Evolutionary conservation across 176 grass and related monocot genomes (phyloP).

Genomic region (Avena atlantica): DNA sequence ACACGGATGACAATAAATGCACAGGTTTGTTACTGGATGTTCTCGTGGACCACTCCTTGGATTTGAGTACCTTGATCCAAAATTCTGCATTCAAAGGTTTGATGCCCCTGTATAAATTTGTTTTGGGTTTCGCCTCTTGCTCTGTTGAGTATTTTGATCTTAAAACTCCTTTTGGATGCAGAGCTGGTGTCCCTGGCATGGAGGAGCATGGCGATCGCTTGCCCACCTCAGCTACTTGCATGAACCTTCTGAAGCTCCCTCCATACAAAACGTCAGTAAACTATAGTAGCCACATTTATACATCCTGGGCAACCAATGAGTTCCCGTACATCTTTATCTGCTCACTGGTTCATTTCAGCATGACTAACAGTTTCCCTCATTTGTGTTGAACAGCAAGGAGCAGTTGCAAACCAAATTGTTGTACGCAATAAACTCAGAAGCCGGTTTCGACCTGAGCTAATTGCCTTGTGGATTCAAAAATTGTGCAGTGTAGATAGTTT

Average conservation of each 20-base stretch:
- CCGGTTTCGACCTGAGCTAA: constrained; percentile 97
- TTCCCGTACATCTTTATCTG: background rate
- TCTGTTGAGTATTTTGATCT: constrained; percentile 13
- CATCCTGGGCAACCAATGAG: constrained; percentile 6
- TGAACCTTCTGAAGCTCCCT: constrained; percentile 99
- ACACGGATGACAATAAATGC: constrained; percentile 27
- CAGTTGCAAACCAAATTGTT: constrained; percentile 87
- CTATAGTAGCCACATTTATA: constrained; percentile 22
- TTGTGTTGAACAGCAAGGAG: constrained; percentile 70
- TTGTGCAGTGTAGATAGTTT: constrained; percentile 60
- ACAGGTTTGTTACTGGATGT: constrained; percentile 97
- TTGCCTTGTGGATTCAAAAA: constrained; percentile 1
- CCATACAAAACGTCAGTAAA: constrained; percentile 79
- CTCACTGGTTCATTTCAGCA: constrained; percentile 14
- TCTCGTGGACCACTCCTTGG: constrained; percentile 97
- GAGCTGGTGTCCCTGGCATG: constrained; percentile 64
- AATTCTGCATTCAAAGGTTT: constrained; percentile 99
- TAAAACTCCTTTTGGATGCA: constrained; percentile 33
- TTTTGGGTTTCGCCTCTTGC: background rate
- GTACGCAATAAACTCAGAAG: constrained; percentile 95
- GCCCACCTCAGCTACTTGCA: constrained; percentile 95
- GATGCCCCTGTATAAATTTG: constrained; percentile 8
- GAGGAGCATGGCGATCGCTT: constrained; percentile 83
- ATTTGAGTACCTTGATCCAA: constrained; percentile 97
- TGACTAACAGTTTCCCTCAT: constrained; percentile 26